Base-by-base conservation (phyloP, 2,329 filamentous ascomycete species). In the Diplodia intermedia region DNA sequence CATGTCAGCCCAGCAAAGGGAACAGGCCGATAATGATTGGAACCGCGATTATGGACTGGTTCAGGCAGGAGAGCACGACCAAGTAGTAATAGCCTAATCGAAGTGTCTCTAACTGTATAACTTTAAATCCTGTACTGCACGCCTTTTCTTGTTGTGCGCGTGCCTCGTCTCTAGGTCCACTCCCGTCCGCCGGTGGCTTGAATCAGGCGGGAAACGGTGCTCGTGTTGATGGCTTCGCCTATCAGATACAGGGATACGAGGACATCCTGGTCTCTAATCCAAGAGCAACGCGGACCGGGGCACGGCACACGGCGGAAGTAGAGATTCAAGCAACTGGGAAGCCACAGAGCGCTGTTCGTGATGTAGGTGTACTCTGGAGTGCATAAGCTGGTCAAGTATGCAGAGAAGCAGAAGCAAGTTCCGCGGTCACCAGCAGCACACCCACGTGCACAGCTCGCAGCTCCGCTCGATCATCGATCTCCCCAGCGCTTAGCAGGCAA, bases 391-490 rank as follows among this genome's bases (percentile, higher is more conserved):
- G 52, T 52, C 15, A 47, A 50, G 47, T 8, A 63, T 63, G 60
- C 60, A 31, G 60, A 63, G 43, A 63, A 63, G 57, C 43, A 62
- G 31, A 63, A 50, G 60, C 26, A 63, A 52, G 23, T 63, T 40
- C 38, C 12, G 14, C 56, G 33, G 9, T 38, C 14, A 3, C 43
- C 43, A 63, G 60, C 29, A n/a, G 18, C 11, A 31, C 26, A 38
- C 3, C 18, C 60, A 52, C 47, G 60, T 63, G 60, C 36, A 18
- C 60, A 52, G 60, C 47, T 47, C 47, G 56, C 40, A 47, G 56
- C 56, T 49, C 60, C 29, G 26, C 43, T 26, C 47, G 60, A 63
- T 63, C 60, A 63, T 63, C 60, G 60, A 63, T 63, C 43, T 20
- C 36, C 29, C 7, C 54, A n/a, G 14, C 40, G 40, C 15, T 26